A percentile compares a stretch with the other conserved stretches of the same genome.
These are phyloP conservation scores for Furcasterigmium furcatum DNA, from an alignment of 2,329 filamentous ascomycete species.

Conservation along the genomic window DNA sequence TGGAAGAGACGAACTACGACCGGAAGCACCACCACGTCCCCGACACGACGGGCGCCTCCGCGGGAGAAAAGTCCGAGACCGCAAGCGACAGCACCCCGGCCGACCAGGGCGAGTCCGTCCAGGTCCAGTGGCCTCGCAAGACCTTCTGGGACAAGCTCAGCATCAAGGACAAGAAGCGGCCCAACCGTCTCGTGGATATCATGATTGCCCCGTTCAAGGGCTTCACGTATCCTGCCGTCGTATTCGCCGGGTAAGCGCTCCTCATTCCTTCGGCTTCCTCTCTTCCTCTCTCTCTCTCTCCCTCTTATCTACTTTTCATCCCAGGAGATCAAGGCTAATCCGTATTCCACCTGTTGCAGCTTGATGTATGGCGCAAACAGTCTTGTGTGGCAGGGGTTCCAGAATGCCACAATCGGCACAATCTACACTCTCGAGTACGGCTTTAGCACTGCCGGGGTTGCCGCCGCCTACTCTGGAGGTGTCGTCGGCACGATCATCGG, in stretches of 20 bases:
- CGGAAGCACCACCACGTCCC: conserved; percentile 15
- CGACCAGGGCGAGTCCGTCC: conserved; percentile 32
- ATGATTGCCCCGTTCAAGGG: conserved; percentile 25
- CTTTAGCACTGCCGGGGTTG: conserved; percentile 32
- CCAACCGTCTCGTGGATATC: conserved; percentile 31
- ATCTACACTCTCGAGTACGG: conserved; percentile 25
- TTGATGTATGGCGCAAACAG: conserved; percentile 27
- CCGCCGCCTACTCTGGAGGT: conserved; percentile 36
- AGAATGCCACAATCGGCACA: conserved; percentile 25
- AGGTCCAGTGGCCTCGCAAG: conserved; percentile 37
- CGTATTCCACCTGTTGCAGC: conserved; percentile 8
- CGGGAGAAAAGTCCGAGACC: conserved; percentile 8
- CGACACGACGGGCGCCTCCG: background rate
- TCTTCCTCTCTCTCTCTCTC: too few relatives aligned
- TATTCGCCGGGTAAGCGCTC: conserved; percentile 35
- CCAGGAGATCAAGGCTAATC: too few relatives aligned
- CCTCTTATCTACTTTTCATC: too few relatives aligned
- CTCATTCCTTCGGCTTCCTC: background rate
- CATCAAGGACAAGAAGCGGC: conserved; percentile 31
- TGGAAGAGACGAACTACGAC: conserved; percentile 57
- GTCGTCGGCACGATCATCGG: conserved; percentile 37
- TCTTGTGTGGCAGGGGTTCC: conserved; percentile 24
- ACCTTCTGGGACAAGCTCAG: conserved; percentile 27
- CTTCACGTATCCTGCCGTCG: conserved; percentile 22
- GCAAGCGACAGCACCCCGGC: conserved; percentile 7